A percentile compares a stretch with the other conserved stretches of the same genome.
Evolutionary conservation across 2,329 filamentous ascomycete species (phyloP).

Genomic region (Diaporthe sp.): DNA sequence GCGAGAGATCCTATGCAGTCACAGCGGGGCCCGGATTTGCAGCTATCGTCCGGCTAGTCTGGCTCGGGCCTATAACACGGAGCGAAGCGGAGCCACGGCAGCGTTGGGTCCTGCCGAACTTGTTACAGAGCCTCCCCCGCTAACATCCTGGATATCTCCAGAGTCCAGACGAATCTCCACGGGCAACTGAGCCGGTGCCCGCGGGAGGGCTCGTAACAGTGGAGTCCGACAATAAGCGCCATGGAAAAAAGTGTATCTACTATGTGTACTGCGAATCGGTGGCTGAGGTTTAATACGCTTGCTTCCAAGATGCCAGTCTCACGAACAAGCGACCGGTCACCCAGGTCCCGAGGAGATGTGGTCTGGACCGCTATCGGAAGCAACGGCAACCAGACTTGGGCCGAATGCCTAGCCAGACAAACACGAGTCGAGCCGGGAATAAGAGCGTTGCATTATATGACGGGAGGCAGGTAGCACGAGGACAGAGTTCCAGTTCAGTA

Average conservation of each 20-base stretch:
- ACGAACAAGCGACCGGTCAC: background rate
- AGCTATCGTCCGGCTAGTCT: constrained; percentile 6
- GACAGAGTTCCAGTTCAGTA: background rate
- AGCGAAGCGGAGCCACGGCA: constrained; percentile 7
- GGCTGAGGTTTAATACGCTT: background rate
- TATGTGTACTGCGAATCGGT: background rate
- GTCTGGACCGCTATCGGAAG: background rate
- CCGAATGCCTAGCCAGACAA: background rate
- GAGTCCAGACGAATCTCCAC: constrained; percentile 15
- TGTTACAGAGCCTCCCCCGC: constrained; percentile 13
- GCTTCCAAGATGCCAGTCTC: background rate
- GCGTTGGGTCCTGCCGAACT: constrained; percentile 16
- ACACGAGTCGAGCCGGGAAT: constrained; percentile 2
- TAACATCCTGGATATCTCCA: constrained; percentile 1
- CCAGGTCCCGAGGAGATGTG: background rate
- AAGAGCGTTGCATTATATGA: background rate
- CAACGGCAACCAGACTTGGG: background rate
- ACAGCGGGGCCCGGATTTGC: constrained; percentile 1
- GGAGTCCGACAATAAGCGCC: background rate
- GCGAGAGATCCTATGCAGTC: background rate
- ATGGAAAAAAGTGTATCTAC: background rate
- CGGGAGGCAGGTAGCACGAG: background rate
- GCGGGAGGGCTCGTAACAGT: background rate
- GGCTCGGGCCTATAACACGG: constrained; percentile 1
- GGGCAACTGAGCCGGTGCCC: background rate